Conservation (phyloP, 202 grass and related monocot species). For the Cymbopogon flexuosus region DNA sequence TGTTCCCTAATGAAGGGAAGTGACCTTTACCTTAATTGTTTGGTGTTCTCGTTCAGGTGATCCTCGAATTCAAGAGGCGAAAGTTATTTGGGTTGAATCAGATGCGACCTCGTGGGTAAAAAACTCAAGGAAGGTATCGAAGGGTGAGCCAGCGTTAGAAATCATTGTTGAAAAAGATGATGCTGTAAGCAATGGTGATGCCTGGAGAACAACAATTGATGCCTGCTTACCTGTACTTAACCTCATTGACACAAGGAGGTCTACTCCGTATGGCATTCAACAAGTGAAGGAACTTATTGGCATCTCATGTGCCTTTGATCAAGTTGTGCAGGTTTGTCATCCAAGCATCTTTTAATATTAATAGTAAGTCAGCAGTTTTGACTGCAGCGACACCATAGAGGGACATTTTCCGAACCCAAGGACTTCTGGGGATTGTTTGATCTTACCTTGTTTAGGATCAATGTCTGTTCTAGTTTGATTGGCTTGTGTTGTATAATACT, state of each 20-base stretch:
- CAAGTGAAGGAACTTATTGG: constrained; percentile 82
- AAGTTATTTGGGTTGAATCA: constrained; percentile 73
- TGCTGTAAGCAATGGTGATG: constrained; percentile 58
- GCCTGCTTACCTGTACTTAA: constrained; percentile 86
- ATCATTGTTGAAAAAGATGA: constrained; percentile 65
- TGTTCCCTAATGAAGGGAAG: not conserved
- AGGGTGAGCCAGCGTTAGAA: constrained; percentile 76
- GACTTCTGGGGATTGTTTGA: not conserved
- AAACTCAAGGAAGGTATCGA: constrained; percentile 40
- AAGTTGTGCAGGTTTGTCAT: constrained; percentile 76
- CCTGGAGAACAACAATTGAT: constrained; percentile 81
- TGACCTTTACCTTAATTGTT: constrained; percentile 15
- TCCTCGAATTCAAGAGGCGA: constrained; percentile 71
- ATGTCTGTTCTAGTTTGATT: not conserved
- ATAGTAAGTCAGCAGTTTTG: not conserved
- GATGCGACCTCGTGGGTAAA: constrained; percentile 64
- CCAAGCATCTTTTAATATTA: not conserved
- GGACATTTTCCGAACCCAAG: not conserved
- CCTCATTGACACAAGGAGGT: constrained; percentile 76
- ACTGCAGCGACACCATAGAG: not conserved
- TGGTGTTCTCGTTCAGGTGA: constrained; percentile 51
- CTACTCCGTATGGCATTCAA: constrained; percentile 81
- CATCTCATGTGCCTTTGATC: constrained; percentile 95
- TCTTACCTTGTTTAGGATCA: not conserved
- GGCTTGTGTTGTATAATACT: constrained; percentile 1